Evolutionary conservation across 1,284 basidiomycete species (phyloP).

Genomic region (Pseudozyma tsukubaensis): DNA sequence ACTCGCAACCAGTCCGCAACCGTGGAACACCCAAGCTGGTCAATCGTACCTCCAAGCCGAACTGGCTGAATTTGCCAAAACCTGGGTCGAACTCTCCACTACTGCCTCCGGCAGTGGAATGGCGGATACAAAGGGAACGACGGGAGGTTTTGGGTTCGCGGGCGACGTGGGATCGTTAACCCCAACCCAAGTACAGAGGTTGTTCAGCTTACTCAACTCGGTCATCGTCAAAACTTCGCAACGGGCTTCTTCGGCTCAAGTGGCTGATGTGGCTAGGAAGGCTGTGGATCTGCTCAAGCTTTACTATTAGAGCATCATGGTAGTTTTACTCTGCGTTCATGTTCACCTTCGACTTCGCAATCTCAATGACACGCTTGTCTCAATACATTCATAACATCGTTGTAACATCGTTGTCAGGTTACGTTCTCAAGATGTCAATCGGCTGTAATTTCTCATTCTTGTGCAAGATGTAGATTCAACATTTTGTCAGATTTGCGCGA

Average conservation of each 20-base stretch:
- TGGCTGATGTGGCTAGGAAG: constrained; percentile 25
- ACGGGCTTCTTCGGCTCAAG: background rate
- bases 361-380: too few species aligned
- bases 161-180: constrained; percentile 15
- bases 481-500: background rate
- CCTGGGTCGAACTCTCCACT: constrained; percentile 54
- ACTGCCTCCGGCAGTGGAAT: constrained; percentile 18
- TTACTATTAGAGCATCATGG: constrained; percentile 24
- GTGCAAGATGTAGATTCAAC: too few species aligned
- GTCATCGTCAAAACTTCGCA: constrained; percentile 27
- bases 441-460: too few species aligned
- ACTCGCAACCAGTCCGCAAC: constrained; percentile 73
- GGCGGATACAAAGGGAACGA: background rate
- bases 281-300: constrained; percentile 41
- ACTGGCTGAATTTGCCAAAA: constrained; percentile 39
- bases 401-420: too few species aligned
- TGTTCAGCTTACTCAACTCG: constrained; percentile 29
- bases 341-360: too few species aligned
- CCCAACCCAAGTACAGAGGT: constrained; percentile 23
- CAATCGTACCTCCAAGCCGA: constrained; percentile 60
- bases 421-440: too few species aligned
- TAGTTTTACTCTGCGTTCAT: too few species aligned
- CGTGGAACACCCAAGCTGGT: constrained; percentile 58
- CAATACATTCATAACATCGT: too few species aligned
- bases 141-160: constrained; percentile 13